Conservation (phyloP, 2,329 filamentous ascomycete species). For the Stromatinia cepivora region DNA sequence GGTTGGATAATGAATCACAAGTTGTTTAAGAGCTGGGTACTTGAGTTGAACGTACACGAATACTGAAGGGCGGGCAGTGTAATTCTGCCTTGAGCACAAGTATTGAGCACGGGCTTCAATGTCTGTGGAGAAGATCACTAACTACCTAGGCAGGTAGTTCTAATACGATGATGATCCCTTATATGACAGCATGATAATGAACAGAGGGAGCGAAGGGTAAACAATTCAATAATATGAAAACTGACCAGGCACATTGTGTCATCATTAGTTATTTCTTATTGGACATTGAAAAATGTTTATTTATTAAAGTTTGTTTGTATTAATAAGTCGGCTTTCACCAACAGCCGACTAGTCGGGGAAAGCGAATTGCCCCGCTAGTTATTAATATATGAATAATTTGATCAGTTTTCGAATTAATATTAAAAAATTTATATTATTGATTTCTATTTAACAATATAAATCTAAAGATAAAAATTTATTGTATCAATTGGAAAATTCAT, state of each 20-base stretch:
- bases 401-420: too few relatives aligned
- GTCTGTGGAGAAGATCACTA: background rate
- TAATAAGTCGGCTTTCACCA: too few relatives aligned
- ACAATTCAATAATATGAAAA: background rate
- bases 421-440: too few relatives aligned
- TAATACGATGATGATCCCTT: background rate
- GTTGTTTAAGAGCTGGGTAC: background rate
- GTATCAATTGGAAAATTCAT: too few relatives aligned
- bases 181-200: constrained; percentile 1
- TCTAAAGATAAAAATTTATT: too few relatives aligned
- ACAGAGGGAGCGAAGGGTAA: background rate
- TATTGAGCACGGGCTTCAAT: background rate
- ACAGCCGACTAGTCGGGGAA: too few relatives aligned
- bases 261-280: background rate
- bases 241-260: background rate
- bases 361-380: too few relatives aligned
- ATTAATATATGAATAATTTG: too few relatives aligned
- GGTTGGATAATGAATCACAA: background rate
- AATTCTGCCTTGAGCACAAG: too few relatives aligned
- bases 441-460: too few relatives aligned
- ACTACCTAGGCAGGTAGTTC: background rate
- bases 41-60: too few relatives aligned
- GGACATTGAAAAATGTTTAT: background rate
- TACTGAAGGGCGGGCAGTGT: too few relatives aligned
- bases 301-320: background rate